These are phyloP conservation scores for Echeveria elegans DNA, from an alignment of 164 flowering plant species.

Conservation along the genomic window DNA sequence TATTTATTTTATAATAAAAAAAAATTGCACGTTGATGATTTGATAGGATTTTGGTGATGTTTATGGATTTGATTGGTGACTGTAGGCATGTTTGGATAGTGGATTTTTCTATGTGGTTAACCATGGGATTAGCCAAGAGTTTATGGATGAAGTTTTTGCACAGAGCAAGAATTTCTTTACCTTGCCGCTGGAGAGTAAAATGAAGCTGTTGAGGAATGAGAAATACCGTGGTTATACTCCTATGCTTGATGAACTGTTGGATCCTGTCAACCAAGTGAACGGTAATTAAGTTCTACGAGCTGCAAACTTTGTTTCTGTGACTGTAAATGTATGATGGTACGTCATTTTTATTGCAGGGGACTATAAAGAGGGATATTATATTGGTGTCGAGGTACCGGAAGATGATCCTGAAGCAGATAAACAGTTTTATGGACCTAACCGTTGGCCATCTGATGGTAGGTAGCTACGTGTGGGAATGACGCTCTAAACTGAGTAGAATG, in stretches of 20 bases:
- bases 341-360: constrained; percentile 50
- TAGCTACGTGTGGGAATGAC: neutral
- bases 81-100: constrained; percentile 80
- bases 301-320: neutral
- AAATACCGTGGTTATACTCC: constrained; percentile 86
- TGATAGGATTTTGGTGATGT: neutral
- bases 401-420: constrained; percentile 54
- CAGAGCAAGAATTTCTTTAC: constrained; percentile 64
- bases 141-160: constrained; percentile 77
- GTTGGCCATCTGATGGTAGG: constrained; percentile 76
- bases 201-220: constrained; percentile 76
- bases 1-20: too few species aligned
- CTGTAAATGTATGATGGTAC: too few species aligned
- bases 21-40: neutral
- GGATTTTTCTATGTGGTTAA: constrained; percentile 89
- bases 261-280: constrained; percentile 67
- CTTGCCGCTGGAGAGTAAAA: constrained; percentile 49
- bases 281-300: constrained; percentile 40
- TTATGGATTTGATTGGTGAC: neutral
- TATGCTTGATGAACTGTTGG: constrained; percentile 57
- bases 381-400: constrained; percentile 74
- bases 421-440: constrained; percentile 80
- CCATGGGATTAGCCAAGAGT: constrained; percentile 78
- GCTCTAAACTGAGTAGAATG: neutral
- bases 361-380: constrained; percentile 91